These are phyloP conservation scores for Solanum dulcamara DNA, from an alignment of 257 asterid genomes.

Conservation along the genomic window DNA sequence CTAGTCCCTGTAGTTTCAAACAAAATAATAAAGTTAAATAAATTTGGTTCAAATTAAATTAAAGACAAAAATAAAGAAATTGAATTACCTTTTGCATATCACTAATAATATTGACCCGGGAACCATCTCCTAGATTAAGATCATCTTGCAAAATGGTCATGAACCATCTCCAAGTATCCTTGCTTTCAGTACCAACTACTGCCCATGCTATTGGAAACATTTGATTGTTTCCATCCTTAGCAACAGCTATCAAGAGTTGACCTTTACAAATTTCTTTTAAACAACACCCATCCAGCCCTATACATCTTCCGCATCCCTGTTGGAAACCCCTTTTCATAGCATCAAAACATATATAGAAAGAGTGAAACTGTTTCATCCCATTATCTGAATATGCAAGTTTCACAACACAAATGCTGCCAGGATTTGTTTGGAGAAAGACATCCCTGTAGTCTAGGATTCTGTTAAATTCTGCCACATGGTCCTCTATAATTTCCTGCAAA, in stretches of 20 bases:
- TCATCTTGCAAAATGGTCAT: neutral
- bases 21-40: too few relatives aligned
- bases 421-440: too few relatives aligned
- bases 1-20: neutral
- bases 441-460: too few relatives aligned
- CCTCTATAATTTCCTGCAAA: neutral
- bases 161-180: neutral
- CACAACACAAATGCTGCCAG: neutral
- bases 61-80: too few relatives aligned
- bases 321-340: neutral
- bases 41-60: too few relatives aligned
- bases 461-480: neutral
- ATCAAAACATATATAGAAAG: neutral
- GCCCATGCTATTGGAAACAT: neutral
- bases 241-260: neutral
- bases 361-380: too few relatives aligned
- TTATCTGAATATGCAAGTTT: too few relatives aligned
- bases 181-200: neutral
- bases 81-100: neutral
- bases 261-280: neutral
- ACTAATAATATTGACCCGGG: neutral
- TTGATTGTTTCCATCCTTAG: neutral
- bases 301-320: neutral
- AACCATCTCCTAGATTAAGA: neutral
- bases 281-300: neutral